A percentile compares a stretch with the other conserved stretches of the same genome.
Evolutionary conservation across 1,284 basidiomycete genomes (phyloP).

Genomic region (Puccinia triticina): DNA sequence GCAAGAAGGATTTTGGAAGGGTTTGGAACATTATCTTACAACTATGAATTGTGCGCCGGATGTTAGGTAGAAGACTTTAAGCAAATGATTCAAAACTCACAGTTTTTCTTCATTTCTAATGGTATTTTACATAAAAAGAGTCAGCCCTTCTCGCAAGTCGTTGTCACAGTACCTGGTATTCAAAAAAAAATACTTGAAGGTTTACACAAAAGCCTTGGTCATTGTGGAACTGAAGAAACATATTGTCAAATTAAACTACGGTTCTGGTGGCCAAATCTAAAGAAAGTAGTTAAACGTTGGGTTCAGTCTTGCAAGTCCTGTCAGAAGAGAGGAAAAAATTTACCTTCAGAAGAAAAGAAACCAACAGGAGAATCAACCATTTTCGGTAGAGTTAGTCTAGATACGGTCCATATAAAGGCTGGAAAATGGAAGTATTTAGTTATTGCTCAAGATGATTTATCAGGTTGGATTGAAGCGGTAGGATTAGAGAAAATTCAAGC

Average conservation of each 20-base stretch:
- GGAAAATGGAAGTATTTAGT: too few relatives aligned
- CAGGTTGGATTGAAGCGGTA: too few relatives aligned
- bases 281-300: neutral
- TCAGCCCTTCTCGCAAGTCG: neutral
- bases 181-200: neutral
- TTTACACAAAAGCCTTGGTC: neutral
- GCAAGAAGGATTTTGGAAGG: neutral
- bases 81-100: neutral
- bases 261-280: too few relatives aligned
- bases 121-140: neutral
- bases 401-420: too few relatives aligned
- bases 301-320: slow-evolving; percentile 5
- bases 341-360: neutral
- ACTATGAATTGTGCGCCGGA: neutral
- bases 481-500: too few relatives aligned
- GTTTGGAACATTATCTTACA: neutral
- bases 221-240: slow-evolving; percentile 3
- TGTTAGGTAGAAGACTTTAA: too few relatives aligned
- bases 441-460: too few relatives aligned
- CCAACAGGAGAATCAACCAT: neutral
- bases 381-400: too few relatives aligned
- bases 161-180: neutral
- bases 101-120: neutral
- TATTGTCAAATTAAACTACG: neutral
- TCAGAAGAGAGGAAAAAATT: neutral